These are phyloP conservation scores for Silene coronaria DNA, from an alignment of 179 eudicot genomes.

Conservation along the genomic window DNA sequence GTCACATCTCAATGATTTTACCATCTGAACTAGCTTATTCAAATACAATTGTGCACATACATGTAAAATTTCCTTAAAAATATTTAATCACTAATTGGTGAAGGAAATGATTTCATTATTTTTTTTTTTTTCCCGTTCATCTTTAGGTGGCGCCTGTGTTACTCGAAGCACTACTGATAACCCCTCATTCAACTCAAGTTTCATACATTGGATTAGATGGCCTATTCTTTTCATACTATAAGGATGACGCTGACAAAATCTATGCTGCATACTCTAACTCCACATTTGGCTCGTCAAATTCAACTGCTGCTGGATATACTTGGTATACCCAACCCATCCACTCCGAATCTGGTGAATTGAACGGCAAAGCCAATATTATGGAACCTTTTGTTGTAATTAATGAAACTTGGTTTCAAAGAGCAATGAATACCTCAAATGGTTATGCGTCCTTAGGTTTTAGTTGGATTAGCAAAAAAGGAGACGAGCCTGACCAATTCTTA, in stretches of 20 bases:
- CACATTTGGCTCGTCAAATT: conserved; percentile 17
- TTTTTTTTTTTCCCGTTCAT: not conserved
- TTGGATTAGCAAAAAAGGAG: conserved; percentile 16
- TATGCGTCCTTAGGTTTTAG: conserved; percentile 32
- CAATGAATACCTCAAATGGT: conserved; percentile 33
- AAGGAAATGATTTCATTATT: not conserved
- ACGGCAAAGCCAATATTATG: conserved; percentile 32
- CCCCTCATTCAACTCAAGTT: conserved; percentile 41
- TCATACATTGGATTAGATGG: conserved; percentile 51
- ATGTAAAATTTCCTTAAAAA: not conserved
- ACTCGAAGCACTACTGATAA: conserved; percentile 45
- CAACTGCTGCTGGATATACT: conserved; percentile 15
- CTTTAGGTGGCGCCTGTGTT: conserved; percentile 54
- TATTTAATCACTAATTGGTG: not conserved
- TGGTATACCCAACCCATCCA: conserved; percentile 50
- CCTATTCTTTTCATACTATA: conserved; percentile 46
- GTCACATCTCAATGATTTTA: too few relatives aligned
- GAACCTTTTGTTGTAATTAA: conserved; percentile 12
- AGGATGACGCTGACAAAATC: conserved; percentile 24
- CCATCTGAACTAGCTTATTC: too few relatives aligned
- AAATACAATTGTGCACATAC: not conserved
- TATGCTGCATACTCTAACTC: conserved; percentile 53
- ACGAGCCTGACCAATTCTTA: conserved; percentile 23
- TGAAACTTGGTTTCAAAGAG: conserved; percentile 34
- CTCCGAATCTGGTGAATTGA: conserved; percentile 32